Base-by-base conservation (phyloP, 495 filamentous ascomycete genomes). In the Friedmanniomyces simplex region DNA sequence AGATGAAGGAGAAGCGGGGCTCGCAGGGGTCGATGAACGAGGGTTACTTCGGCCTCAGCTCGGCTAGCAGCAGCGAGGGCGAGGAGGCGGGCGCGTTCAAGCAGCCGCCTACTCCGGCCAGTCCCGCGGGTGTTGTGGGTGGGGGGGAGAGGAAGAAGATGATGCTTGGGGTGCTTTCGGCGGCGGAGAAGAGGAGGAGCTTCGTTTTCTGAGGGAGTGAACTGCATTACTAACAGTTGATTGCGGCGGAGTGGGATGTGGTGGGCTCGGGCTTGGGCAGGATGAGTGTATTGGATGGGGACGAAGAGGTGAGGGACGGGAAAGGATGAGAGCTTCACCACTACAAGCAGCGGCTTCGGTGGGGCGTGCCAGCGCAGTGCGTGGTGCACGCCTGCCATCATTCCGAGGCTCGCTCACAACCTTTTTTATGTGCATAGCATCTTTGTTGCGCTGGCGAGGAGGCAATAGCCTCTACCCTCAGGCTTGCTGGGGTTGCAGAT, bases 1-100 rank as follows among this genome's bases (percentile, higher is more conserved):
- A 59, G 52, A 64, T 60, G 63, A 50, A 63, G 55, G 52, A 60
- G 59, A 62, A 66, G 63, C 60, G 63, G 26, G 47, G 54, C 60
- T 60, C 56, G 30, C 50, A 54, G 21, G 61, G 60, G 24, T 58
- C 54, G 16, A 25, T 43, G 39, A 46, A 30, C 24, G 54, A 55
- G 26, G 63, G 60, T 8, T 63, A 66, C 50, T 64, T 64, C 34
- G 61, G 61, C 26, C 61, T 60, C 53, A 60, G 53, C 57, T 62
- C 60, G 52, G 63, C 63, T 55, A 63, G 57, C 25, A 60, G 60
- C 52, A 63, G 60, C 47, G 63, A 66, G 49, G 57, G 50, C 50
- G 61, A 66, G 57, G 63, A 66, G 25, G 32, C 41, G 14, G 49
- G 55, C 20, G 53, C 50, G 16, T 64, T 47, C 55, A 64, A 64